Base-by-base conservation (phyloP, 2,329 filamentous ascomycete species). In the Aureobasidium pullulans region DNA sequence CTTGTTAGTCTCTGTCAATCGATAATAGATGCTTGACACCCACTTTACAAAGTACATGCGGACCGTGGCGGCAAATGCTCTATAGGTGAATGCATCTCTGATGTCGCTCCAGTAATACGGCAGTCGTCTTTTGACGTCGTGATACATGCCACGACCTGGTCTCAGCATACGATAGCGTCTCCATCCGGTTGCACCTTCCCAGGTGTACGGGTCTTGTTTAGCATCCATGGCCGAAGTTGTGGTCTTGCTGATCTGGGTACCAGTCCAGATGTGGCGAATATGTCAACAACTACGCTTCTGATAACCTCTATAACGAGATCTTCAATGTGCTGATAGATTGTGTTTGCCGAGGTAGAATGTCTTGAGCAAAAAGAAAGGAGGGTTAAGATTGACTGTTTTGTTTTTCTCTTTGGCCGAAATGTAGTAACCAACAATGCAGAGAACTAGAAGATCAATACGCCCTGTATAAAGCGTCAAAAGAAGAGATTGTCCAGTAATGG, bases 1-100 rank as follows among this genome's bases (percentile, higher is more conserved):
- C 7, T 43, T 23, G n/a, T 50, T 16, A 52, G 57, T 29, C 5
- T n/a, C 2, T 34, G 2, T n/a, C 5, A 23, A 36, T 2, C 16
- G 10, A 15, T 28, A 11, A 8, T 42, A 11, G n/a, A 4, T 9
- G 28, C 19, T 28, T n/a, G 34, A 19, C 5, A 61, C 69, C 62
- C 62, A 77, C 75, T 81, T 81, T 65, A 83, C 79, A 69, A 84
- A 84, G 69, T 83, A 83, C 71, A 84, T 84, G 2, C 79, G 78
- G 10, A 84, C 70, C 0, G 77, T 82, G 60, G 77, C 81, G 6
- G 81, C 79, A 42, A 83, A 70, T 3, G 77, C 79, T 15, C 81
- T 72, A 64, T 84, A 84, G 5, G 77, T 81, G 62, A 77, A 76
- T 5, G 79, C 81, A 68, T 84, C 81, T 2, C 65, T 72, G 44